Percentiles rank a stretch among this genome's conserved stretches.
Evolutionary conservation across 2,329 filamentous ascomycete species (phyloP).

Genomic region (Clarireedia hainanense): DNA sequence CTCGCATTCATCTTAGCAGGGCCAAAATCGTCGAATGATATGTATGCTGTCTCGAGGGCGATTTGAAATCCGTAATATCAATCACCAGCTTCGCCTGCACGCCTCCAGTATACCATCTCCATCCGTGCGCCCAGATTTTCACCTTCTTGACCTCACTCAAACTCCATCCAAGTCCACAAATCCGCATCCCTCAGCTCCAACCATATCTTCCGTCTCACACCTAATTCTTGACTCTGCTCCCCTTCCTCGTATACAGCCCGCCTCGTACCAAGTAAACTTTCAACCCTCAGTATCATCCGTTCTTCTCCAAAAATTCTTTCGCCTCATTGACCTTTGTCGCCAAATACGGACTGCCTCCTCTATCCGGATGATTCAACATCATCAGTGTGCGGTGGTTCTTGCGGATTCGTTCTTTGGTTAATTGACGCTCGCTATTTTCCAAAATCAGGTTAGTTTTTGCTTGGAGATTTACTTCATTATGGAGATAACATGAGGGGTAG

Average conservation of each 20-base stretch:
- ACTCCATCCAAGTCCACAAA: too few species aligned
- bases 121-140: too few species aligned
- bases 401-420: constrained; percentile 89
- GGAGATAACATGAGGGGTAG: background rate
- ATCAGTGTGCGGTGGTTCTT: constrained; percentile 94
- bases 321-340: constrained; percentile 98
- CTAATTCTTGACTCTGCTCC: background rate
- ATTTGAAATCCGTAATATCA: too few species aligned
- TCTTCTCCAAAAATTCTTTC: constrained; percentile 90
- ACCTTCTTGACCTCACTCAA: too few species aligned
- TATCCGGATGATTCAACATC: constrained; percentile 96
- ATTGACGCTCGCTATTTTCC: constrained; percentile 64
- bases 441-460: background rate
- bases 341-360: constrained; percentile 90
- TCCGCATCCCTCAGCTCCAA: too few species aligned
- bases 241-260: background rate
- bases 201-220: background rate
- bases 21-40: too few species aligned
- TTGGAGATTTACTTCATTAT: too few species aligned
- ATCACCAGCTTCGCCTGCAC: too few species aligned
- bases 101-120: too few species aligned
- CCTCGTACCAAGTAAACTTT: background rate
- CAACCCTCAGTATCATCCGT: constrained; percentile 18
- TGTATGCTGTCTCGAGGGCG: too few species aligned
- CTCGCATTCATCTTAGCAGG: too few species aligned